Base-by-base conservation (phyloP, 2,329 filamentous ascomycete genomes). In the Sporothrix luriei region DNA sequence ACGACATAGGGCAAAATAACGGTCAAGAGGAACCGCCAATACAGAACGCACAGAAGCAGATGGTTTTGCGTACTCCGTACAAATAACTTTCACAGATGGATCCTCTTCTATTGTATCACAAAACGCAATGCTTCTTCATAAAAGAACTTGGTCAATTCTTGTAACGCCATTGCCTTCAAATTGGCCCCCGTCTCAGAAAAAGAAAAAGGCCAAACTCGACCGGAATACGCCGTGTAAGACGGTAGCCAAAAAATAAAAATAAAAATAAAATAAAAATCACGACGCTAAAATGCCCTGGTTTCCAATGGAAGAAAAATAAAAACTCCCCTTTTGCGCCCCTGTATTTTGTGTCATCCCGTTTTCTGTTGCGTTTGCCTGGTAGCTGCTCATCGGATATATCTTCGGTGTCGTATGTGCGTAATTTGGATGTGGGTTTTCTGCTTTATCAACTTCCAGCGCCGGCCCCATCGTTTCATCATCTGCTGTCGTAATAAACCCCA, bases 401-500 rank as follows among this genome's bases (percentile, higher is more conserved):
- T 49, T 29, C 38, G 24, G 26, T 62, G 19, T 66, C 16, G 40
- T 21, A 13, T 67, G 33, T 38, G 46, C 10, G 33, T 43, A 40
- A 26, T 52, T 52, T 59, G 33, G 33, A n/a, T 33, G 33, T 33
- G 33, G 33, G 7, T 33, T 33, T 40, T 55, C 26, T 33, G 52
- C 26, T 54, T 46, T 19, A 24, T 67, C 40, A 24, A 57, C 38
- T 57, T n/a, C 49, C 21, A 33, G 19, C 38, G 46, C 48, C 51
- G 52, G 40, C 51, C 65, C 33, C 9, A 33, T 55, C 52, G 51
- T 67, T 67, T 67, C 65, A 57, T 67, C 65, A 57, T 59, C 9
- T 33, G 33, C 54, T 19, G 43, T 68, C 54, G 43, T 49, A 21
- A 61, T n/a, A 40, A 24, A 19, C 10, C 19, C 3, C 49, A 48